phyloP scores from a whole-genome alignment of 768 basidiomycete genomes.

The Collybiopsis confluens region DNA sequence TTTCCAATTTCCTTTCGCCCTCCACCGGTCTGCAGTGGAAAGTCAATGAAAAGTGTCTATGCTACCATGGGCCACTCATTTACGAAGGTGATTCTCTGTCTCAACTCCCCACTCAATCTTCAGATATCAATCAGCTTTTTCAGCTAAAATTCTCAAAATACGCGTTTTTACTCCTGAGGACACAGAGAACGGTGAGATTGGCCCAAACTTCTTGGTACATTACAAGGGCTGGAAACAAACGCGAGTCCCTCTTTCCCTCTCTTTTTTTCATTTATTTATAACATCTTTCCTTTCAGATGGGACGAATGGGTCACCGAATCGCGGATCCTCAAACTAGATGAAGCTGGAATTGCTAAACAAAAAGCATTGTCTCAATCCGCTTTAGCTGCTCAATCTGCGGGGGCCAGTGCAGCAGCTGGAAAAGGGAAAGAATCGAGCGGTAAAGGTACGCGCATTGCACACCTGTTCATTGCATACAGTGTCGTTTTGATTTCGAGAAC shows the following conservation, averaged over 20 bases:
- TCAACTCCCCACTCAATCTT: neutral
- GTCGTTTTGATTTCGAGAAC: too few species aligned
- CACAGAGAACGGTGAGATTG: slow-evolving; percentile 54
- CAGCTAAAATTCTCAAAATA: slow-evolving; percentile 69
- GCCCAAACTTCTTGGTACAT: slow-evolving; percentile 91
- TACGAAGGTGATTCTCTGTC: slow-evolving; percentile 56
- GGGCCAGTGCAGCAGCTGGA: slow-evolving; percentile 15
- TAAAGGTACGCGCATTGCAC: neutral
- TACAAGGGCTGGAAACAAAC: slow-evolving; percentile 99
- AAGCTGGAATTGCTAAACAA: slow-evolving; percentile 74
- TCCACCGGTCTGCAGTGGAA: slow-evolving; percentile 3
- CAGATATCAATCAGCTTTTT: neutral
- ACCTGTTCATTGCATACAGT: too few species aligned
- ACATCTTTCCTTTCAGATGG: slow-evolving; percentile 59
- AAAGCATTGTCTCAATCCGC: slow-evolving; percentile 50
- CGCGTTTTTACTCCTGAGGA: slow-evolving; percentile 63
- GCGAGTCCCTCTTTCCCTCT: slow-evolving; percentile 38
- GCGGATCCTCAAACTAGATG: slow-evolving; percentile 82
- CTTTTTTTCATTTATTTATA: slow-evolving; percentile 4
- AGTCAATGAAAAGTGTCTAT: slow-evolving; percentile 71
- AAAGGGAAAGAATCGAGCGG: slow-evolving; percentile 10
- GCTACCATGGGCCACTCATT: slow-evolving; percentile 92
- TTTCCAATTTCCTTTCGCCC: neutral
- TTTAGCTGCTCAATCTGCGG: slow-evolving; percentile 20
- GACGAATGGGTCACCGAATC: slow-evolving; percentile 91